Conservation (phyloP, 2,329 filamentous ascomycete species). For the Mariannaea elegans region DNA sequence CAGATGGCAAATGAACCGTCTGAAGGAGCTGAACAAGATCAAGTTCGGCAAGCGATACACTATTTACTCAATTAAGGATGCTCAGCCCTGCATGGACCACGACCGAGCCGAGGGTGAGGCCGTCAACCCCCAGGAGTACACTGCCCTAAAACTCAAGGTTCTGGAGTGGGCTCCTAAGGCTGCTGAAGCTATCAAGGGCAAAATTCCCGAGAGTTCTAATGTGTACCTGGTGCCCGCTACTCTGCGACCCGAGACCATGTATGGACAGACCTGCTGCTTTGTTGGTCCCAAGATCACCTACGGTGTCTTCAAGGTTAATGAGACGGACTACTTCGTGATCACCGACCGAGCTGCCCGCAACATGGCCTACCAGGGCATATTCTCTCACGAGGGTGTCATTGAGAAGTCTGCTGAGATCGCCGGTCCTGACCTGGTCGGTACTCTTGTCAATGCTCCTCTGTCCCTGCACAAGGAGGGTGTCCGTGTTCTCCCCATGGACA, state of each 20-base stretch:
- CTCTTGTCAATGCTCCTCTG: conserved; percentile 88
- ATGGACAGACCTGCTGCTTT: conserved; percentile 96
- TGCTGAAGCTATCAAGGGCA: conserved; percentile 75
- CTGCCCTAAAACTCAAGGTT: conserved; percentile 88
- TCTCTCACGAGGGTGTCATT: conserved; percentile 78
- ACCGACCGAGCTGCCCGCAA: conserved; percentile 90
- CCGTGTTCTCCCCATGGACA: conserved; percentile 93
- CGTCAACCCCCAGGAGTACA: conserved; percentile 87
- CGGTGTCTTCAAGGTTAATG: conserved; percentile 82
- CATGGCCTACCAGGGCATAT: conserved; percentile 94
- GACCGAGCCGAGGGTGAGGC: conserved; percentile 57
- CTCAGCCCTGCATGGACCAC: conserved; percentile 59
- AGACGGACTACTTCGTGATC: conserved; percentile 84
- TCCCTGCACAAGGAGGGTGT: conserved; percentile 86
- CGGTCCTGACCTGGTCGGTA: conserved; percentile 85
- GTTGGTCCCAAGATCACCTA: conserved; percentile 91
- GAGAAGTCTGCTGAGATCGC: conserved; percentile 78
- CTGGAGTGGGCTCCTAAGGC: conserved; percentile 87
- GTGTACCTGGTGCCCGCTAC: conserved; percentile 94
- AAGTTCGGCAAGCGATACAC: conserved; percentile 94
- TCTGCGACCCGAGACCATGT: conserved; percentile 97
- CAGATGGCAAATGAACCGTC: conserved; percentile 94
- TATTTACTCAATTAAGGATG: conserved; percentile 71
- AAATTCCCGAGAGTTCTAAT: conserved; percentile 79
- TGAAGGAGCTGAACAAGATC: conserved; percentile 91